A percentile compares a stretch with the other conserved stretches of the same genome.
Conservation (phyloP, 108 stramenopile genomes). For the Fragilaria radians region DNA sequence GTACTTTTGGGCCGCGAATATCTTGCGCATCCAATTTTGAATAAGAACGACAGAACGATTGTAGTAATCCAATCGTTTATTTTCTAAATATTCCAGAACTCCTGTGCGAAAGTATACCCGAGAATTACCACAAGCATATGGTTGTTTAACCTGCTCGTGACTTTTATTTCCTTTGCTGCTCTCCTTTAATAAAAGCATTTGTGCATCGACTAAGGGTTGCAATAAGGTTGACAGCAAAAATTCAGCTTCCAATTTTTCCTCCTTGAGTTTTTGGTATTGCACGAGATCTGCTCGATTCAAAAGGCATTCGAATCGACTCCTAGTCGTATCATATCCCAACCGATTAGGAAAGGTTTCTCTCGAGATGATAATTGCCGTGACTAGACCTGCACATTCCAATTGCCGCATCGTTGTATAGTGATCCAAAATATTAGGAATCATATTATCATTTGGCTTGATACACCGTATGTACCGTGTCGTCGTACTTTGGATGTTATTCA, state of each 20-base stretch:
- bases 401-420: constrained; percentile 73
- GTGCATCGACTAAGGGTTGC: background rate
- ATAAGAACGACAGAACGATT: constrained; percentile 39
- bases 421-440: constrained; percentile 51
- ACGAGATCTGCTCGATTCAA: background rate
- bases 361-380: constrained; percentile 84
- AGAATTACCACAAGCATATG: constrained; percentile 82
- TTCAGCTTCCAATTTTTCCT: constrained; percentile 12
- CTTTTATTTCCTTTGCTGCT: constrained; percentile 3
- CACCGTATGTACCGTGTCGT: constrained; percentile 86
- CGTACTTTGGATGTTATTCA: constrained; percentile 55
- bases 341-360: constrained; percentile 91
- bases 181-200: background rate
- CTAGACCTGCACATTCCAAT: constrained; percentile 89
- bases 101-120: constrained; percentile 80
- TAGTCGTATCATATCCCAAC: constrained; percentile 59
- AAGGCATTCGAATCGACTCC: constrained; percentile 44
- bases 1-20: constrained; percentile 3
- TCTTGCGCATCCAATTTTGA: constrained; percentile 35
- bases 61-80: constrained; percentile 52
- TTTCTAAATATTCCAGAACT: constrained; percentile 72
- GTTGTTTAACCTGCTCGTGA: constrained; percentile 7
- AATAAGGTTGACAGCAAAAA: constrained; percentile 22
- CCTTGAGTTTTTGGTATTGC: background rate
- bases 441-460: constrained; percentile 80